Percentiles rank a stretch among this genome's conserved stretches.
Evolutionary conservation across 1,284 basidiomycete species (phyloP).

Genomic region (Porodaedalea pini): DNA sequence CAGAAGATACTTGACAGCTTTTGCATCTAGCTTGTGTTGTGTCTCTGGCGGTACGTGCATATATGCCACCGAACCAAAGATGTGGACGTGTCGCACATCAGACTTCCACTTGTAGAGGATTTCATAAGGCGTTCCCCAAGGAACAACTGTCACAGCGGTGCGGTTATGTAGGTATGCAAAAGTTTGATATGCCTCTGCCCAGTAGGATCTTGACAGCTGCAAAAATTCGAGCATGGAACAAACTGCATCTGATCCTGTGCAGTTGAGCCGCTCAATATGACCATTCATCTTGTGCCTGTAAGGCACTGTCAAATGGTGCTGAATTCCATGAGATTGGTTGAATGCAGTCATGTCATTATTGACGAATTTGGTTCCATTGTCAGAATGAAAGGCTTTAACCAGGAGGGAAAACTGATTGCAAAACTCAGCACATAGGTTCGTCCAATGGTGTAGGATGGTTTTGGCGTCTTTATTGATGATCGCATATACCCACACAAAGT

Average conservation of each 20-base stretch:
- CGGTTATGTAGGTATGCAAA: neutral
- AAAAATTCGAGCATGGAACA: conserved; percentile 15
- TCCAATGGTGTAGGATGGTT: neutral
- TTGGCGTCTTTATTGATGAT: neutral
- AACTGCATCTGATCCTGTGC: conserved; percentile 18
- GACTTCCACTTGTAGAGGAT: neutral
- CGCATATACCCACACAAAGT: neutral
- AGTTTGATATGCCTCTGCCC: conserved; percentile 21
- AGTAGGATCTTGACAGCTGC: conserved; percentile 21
- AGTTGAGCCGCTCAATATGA: conserved; percentile 19
- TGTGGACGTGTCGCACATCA: neutral
- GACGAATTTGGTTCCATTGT: conserved; percentile 15
- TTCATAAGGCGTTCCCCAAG: neutral
- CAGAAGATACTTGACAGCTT: neutral
- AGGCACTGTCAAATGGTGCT: conserved; percentile 1
- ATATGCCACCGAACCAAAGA: neutral
- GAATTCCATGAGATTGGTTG: conserved; percentile 3
- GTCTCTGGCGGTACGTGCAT: too few relatives aligned
- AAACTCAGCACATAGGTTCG: neutral
- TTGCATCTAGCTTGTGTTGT: neutral
- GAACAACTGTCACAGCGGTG: too few relatives aligned
- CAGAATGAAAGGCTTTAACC: neutral
- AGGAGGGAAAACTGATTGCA: neutral
- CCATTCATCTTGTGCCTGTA: conserved; percentile 23
- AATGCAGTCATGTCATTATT: neutral